phyloP scores from a whole-genome alignment of 2,329 filamentous ascomycete species.

The Colletotrichum endophyticum region DNA sequence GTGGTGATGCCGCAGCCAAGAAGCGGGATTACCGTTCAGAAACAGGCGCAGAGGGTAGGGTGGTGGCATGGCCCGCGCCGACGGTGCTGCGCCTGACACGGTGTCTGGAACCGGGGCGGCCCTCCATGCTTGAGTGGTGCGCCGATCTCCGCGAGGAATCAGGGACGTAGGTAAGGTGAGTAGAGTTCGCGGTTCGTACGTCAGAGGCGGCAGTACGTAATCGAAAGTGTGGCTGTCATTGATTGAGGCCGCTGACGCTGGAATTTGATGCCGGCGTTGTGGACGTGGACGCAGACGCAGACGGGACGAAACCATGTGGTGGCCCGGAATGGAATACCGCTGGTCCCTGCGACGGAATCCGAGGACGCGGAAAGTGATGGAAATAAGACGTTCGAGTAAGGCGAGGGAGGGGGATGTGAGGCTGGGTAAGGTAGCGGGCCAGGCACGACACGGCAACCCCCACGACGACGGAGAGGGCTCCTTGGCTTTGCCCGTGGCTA shows the following conservation, averaged over 20 bases:
- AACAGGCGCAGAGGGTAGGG: not conserved
- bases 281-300: not conserved
- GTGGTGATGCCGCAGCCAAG: not conserved
- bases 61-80: not conserved
- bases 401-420: not conserved
- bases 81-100: not conserved
- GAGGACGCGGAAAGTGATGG: not conserved
- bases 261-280: not conserved
- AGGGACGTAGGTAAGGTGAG: not conserved
- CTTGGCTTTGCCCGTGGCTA: not conserved
- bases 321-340: not conserved
- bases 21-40: not conserved
- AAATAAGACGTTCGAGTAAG: not conserved
- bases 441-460: not conserved
- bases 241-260: not conserved
- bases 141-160: not conserved
- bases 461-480: not conserved
- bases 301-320: not conserved
- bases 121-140: not conserved
- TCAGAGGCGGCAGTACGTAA: not conserved
- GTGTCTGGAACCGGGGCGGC: not conserved
- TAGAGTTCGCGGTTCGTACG: not conserved
- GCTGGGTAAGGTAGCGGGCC: not conserved
- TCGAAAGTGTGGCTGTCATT: constrained; percentile 14
- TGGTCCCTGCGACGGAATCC: constrained; percentile 9